These are phyloP conservation scores for Sicyos baderoa DNA, from an alignment of 306 rosid species.

Conservation along the genomic window DNA sequence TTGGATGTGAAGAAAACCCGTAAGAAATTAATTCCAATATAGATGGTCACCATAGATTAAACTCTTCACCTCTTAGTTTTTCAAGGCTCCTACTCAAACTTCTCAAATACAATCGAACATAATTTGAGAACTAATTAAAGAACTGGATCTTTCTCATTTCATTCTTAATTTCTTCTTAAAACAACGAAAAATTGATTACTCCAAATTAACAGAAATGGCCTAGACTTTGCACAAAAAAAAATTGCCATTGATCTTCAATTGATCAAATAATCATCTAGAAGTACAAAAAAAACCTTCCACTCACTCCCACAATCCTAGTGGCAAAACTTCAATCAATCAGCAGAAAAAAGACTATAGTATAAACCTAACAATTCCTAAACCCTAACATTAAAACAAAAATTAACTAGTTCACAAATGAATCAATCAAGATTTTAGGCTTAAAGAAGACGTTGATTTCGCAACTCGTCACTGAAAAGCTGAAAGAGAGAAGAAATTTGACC, in stretches of 20 bases:
- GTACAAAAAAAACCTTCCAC: no score
- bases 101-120: background rate
- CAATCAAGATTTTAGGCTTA: background rate
- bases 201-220: background rate
- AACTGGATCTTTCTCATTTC: background rate
- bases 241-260: background rate
- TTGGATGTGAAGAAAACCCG: no score
- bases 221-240: background rate
- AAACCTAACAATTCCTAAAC: background rate
- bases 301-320: background rate
- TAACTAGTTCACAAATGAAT: background rate
- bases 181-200: background rate
- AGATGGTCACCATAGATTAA: no score
- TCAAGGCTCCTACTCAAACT: background rate
- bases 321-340: background rate
- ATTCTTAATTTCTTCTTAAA: background rate
- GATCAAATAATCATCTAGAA: background rate
- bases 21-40: no score
- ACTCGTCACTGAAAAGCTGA: background rate
- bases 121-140: background rate
- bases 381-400: background rate
- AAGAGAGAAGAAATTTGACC: slow-evolving; percentile 33
- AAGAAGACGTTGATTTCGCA: background rate
- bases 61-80: no score
- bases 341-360: background rate